Conservation (phyloP, 352 stramenopile genomes). For the Phytopythium sindhum region DNA sequence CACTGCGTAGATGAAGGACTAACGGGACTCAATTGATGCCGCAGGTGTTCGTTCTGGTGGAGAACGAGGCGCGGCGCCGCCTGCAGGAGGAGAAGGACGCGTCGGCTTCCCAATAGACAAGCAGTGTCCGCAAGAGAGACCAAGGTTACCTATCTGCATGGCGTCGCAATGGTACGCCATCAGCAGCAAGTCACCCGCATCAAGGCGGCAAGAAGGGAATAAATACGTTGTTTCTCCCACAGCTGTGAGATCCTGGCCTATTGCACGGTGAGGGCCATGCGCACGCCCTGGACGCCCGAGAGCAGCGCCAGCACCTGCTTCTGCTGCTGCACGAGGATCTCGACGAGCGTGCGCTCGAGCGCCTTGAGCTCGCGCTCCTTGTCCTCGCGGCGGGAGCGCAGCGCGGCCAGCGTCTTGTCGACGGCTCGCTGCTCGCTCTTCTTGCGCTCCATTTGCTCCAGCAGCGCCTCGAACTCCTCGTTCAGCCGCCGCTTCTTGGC, state of each 20-base stretch:
- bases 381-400: constrained; percentile 50
- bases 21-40: not conserved
- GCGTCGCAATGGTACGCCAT: no score
- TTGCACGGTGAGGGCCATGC: constrained; percentile 1
- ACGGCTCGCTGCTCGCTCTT: constrained; percentile 51
- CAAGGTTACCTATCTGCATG: not conserved
- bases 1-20: not conserved
- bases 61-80: constrained; percentile 60
- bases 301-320: constrained; percentile 68
- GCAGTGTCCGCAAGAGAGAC: no score
- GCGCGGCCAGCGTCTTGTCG: constrained; percentile 55
- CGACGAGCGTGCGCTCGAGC: constrained; percentile 77
- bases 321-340: constrained; percentile 83
- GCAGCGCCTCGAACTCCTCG: constrained; percentile 73
- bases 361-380: constrained; percentile 77
- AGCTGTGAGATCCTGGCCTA: not conserved
- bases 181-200: no score
- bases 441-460: constrained; percentile 75
- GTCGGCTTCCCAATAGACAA: constrained; percentile 10
- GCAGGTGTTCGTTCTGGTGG: constrained; percentile 56
- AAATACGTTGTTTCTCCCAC: not conserved
- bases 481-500: constrained; percentile 80
- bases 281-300: constrained; percentile 21
- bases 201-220: not conserved
- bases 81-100: constrained; percentile 42